Evolutionary conservation across 352 stramenopile species (phyloP), one percentile per base, ranked within the genome.

Genomic region (Halophytophthora polymorphica): DNA sequence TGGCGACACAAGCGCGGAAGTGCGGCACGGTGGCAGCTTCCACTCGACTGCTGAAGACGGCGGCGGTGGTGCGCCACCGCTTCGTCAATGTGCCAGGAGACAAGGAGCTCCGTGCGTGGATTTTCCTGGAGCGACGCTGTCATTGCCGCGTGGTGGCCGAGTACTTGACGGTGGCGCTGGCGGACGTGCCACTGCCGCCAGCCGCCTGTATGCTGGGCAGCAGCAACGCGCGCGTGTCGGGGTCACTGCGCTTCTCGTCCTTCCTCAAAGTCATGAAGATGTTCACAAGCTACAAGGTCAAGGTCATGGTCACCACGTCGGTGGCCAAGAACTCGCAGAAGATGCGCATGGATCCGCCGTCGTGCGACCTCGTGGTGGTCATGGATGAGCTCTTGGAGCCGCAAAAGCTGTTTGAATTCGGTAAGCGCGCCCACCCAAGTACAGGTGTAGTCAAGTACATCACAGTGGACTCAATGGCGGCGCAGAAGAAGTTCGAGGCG

Each of bases 381-480:
- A 90, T 93, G 77, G 72, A 95, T 45, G 78, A 92, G 39, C 51
- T 91, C 2, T 58, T 78, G 6, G 84, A 95, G 57, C 44, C 80
- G 0, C 50, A 79, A 46, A 95, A 95, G 46, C 63, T 95, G 2
- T 73, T 87, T 48, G 77, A 88, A 31, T 87, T 83, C 47, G 67
- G 57, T 14, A 73, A 70, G 14, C 65, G 77, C 33, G 84, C 80
- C 23, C 39, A 78, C 45, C 14, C 60, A 0, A 44, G 31, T 8
- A 62, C 25, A 6, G 84, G 84, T 0, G 67, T 77, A 1, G 64
- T 93, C 44, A 89, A 90, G 35, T 92, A 90, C 49, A 55, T 93
- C n/a, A 75, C 82, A 3, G 66, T 70, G 3, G 60, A 77, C 14
- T 69, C 52, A 0, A 15, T 45, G 2, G 23, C 43, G 0, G 71